Evolutionary conservation across 306 rosid genomes (phyloP).

Genomic region (Ziziphus jujuba): DNA sequence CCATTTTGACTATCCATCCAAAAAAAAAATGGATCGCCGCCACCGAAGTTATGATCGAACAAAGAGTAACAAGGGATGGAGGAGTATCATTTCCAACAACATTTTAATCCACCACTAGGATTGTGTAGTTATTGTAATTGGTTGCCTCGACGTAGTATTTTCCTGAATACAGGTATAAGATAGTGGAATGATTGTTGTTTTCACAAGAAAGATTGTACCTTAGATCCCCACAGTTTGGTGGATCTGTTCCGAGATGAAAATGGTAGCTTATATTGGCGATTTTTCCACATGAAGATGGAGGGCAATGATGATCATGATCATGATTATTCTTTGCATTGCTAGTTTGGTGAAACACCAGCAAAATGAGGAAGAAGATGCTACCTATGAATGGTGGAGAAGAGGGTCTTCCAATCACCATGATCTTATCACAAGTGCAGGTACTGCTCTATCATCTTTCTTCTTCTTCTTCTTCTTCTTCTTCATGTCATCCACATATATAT

Average conservation of each 20-base stretch:
- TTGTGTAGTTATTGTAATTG: constrained; percentile 17
- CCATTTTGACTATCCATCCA: too few species aligned
- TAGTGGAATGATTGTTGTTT: not conserved
- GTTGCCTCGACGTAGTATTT: not conserved
- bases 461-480: too few species aligned
- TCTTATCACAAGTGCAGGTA: too few species aligned
- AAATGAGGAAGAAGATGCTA: too few species aligned
- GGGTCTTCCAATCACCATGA: too few species aligned
- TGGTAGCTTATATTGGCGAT: not conserved
- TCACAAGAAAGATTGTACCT: constrained; percentile 11
- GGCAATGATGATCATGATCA: not conserved
- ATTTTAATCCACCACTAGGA: constrained; percentile 26
- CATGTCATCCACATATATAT: too few species aligned
- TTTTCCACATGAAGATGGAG: constrained; percentile 6
- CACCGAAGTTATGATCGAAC: not conserved
- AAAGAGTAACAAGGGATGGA: constrained; percentile 8
- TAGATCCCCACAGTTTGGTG: not conserved
- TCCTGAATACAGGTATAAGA: not conserved
- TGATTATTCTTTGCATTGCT: too few species aligned
- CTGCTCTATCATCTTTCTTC: too few species aligned
- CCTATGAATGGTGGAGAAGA: too few species aligned
- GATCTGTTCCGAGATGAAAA: constrained; percentile 1
- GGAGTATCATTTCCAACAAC: not conserved
- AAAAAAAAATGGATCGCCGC: not conserved
- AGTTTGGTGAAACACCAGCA: too few species aligned